Percentiles rank a stretch among this genome's conserved stretches.
These are phyloP conservation scores for Lenwebbia sp. DNA, from an alignment of 345 rosid genomes.

Conservation along the genomic window DNA sequence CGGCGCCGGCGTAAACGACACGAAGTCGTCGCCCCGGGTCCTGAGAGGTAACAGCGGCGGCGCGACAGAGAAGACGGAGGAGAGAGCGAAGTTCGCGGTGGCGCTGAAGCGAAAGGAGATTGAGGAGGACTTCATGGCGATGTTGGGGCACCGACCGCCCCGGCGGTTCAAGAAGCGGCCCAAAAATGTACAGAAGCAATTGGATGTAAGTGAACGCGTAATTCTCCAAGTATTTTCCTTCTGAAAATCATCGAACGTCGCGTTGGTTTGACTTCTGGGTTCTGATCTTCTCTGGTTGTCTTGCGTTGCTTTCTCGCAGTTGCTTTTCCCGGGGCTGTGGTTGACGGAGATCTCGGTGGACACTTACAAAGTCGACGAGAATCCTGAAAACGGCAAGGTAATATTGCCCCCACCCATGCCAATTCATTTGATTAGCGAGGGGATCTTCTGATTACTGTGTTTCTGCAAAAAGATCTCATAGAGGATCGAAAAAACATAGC, in stretches of 20 bases:
- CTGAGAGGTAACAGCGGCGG: neutral
- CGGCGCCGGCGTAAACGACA: neutral
- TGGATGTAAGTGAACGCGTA: conserved; percentile 36
- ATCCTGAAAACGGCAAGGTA: conserved; percentile 31
- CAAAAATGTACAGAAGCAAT: conserved; percentile 42
- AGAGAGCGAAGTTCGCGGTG: conserved; percentile 35
- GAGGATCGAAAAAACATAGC: neutral
- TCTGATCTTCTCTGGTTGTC: neutral
- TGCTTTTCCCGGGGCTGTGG: conserved; percentile 54
- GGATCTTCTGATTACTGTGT: neutral
- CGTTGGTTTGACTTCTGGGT: neutral
- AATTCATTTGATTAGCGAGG: neutral
- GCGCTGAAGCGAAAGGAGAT: conserved; percentile 49
- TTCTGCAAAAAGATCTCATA: neutral
- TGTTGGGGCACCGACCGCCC: conserved; percentile 41
- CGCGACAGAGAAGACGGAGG: conserved; percentile 8
- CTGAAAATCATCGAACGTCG: neutral
- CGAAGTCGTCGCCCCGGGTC: neutral
- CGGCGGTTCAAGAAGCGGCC: conserved; percentile 65
- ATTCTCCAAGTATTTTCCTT: neutral
- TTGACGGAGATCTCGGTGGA: conserved; percentile 42
- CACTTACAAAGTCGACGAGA: conserved; percentile 42
- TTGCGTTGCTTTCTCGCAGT: conserved; percentile 19
- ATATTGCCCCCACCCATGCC: neutral
- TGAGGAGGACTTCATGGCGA: conserved; percentile 43